Evolutionary conservation across 768 basidiomycete genomes (phyloP).

Genomic region (Boletus insuetus): DNA sequence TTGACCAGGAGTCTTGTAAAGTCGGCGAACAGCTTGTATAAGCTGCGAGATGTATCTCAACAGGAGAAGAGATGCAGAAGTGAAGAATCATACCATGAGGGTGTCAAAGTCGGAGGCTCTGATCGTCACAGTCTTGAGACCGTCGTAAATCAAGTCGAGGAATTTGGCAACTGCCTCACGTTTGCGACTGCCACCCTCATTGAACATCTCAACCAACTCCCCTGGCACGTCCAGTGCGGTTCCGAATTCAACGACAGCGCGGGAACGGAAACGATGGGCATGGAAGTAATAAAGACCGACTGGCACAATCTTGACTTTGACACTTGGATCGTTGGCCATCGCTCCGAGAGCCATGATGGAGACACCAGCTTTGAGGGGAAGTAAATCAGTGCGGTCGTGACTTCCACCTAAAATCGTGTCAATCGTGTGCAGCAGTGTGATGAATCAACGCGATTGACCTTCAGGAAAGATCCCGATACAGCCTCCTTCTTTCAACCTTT

Average conservation of each 20-base stretch:
- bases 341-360: constrained; percentile 98
- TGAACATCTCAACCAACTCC: constrained; percentile 87
- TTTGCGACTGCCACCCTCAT: constrained; percentile 83
- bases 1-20: constrained; percentile 94
- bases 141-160: constrained; percentile 89
- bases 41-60: constrained; percentile 47
- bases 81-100: constrained; percentile 70
- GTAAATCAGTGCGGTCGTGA: constrained; percentile 93
- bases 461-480: constrained; percentile 98
- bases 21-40: constrained; percentile 89
- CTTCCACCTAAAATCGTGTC: constrained; percentile 72
- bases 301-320: constrained; percentile 90
- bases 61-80: neutral
- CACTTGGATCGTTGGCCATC: constrained; percentile 85
- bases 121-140: constrained; percentile 92
- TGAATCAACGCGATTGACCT: constrained; percentile 50
- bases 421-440: neutral
- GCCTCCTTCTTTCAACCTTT: constrained; percentile 79
- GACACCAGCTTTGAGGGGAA: constrained; percentile 96
- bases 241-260: constrained; percentile 97
- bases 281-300: constrained; percentile 76
- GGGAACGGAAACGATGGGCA: constrained; percentile 86
- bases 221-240: constrained; percentile 86
- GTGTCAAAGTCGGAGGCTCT: constrained; percentile 97
- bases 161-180: constrained; percentile 87